A percentile compares a stretch with the other conserved stretches of the same genome.
These are phyloP conservation scores for Lactarius pseudohatsudake DNA, from an alignment of 768 basidiomycete genomes.

Conservation along the genomic window DNA sequence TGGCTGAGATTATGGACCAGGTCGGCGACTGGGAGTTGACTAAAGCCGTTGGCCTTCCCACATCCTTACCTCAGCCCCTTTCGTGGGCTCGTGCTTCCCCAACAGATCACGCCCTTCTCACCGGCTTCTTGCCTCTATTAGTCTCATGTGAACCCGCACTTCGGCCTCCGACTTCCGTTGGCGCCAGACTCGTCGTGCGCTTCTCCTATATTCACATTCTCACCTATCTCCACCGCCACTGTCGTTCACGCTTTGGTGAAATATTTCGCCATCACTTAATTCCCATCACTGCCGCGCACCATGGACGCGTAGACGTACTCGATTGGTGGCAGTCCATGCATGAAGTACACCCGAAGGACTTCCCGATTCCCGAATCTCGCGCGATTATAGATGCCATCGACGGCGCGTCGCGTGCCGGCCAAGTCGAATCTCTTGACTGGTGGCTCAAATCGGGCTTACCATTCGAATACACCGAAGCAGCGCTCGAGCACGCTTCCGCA, in stretches of 20 bases:
- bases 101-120: conserved; percentile 72
- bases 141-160: conserved; percentile 55
- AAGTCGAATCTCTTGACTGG: conserved; percentile 76
- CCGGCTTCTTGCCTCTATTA: conserved; percentile 58
- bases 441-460: conserved; percentile 67
- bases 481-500: conserved; percentile 76
- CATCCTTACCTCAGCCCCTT: conserved; percentile 59
- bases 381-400: conserved; percentile 73
- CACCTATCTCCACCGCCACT: conserved; percentile 65
- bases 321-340: conserved; percentile 78
- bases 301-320: conserved; percentile 70
- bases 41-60: conserved; percentile 72
- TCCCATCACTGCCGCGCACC: conserved; percentile 72
- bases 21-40: conserved; percentile 84
- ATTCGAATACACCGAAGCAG: conserved; percentile 75
- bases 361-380: conserved; percentile 53
- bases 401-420: conserved; percentile 74
- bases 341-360: conserved; percentile 58
- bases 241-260: conserved; percentile 61
- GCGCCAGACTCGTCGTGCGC: conserved; percentile 64
- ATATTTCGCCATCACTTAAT: conserved; percentile 68
- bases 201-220: conserved; percentile 78
- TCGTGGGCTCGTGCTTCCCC: conserved; percentile 72
- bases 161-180: conserved; percentile 65
- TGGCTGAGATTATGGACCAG: conserved; percentile 75